Base-by-base conservation (phyloP, 441 rosid species). In the Populus hybrid region DNA sequence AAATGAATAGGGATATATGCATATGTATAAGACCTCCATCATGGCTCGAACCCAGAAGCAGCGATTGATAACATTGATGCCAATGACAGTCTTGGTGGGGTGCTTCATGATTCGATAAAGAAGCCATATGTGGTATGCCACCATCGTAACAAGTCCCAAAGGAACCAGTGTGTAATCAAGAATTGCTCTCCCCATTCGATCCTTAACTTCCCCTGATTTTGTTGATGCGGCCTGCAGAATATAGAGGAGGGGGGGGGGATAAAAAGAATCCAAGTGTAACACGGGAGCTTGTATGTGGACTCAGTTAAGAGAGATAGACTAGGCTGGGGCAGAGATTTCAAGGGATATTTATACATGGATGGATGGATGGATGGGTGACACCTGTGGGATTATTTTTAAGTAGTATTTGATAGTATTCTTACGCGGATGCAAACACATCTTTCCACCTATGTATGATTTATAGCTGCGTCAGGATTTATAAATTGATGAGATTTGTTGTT, bases 41-140 rank as follows among this genome's bases (percentile, higher is more conserved):
- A 95, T 95, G 74, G 94, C 93, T 20, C 77, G 87, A 69, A 92
- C 94, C 99, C 99, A 93, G 75, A 88, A 90, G 73, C 96, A 89
- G 81, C 99, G 98, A 77, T 87, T 92, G 77, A 91, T 83, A 80
- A 97, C 88, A 53, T 93, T 95, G 28, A 95, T 81, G 59, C 97
- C 99, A 68, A 95, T 77, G 69, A 91, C 88, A 38, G 99, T 95
- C 32, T 81, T 87, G 75, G 85, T 82, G 14, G 99, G 99, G 71
- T 87, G 88, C 71, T 85, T 81, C 8, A 90, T 23, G 82, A 92
- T 82, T 6, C 88, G 87, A 67, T 78, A 61, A 79, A 95, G 86
- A 77, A 95, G 97, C 99, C 98, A 95, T 3, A 85, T 1, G 81
- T 95, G 98, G 79, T 93, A 95, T 0, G 83, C 78, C 3, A 79